Percentiles rank a stretch among this genome's conserved stretches.
phyloP scores from a whole-genome alignment of 2,329 filamentous ascomycete genomes.

The Metarhizium album region DNA sequence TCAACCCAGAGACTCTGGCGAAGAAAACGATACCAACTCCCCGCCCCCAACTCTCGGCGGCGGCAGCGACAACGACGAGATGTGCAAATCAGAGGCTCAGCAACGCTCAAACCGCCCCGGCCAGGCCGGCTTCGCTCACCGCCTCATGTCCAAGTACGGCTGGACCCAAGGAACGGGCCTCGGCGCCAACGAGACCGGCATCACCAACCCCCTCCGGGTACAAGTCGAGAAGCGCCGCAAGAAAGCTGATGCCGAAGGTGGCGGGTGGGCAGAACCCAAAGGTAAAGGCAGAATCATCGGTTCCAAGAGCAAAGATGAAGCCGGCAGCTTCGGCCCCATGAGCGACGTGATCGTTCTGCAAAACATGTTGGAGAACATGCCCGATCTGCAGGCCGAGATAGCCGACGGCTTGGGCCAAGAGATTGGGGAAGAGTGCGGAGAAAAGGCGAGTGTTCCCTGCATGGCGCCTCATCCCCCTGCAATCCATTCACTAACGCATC shows the following conservation, averaged over 20 bases:
- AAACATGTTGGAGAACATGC: conserved; percentile 79
- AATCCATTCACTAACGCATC: conserved; percentile 5
- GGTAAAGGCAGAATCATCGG: conserved; percentile 73
- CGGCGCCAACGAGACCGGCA: conserved; percentile 71
- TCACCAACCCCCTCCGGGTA: conserved; percentile 71
- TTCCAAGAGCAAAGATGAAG: conserved; percentile 45
- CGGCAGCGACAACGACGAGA: conserved; percentile 21
- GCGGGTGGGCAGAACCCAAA: conserved; percentile 61
- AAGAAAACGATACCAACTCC: conserved; percentile 30
- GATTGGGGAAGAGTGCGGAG: conserved; percentile 86
- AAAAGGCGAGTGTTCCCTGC: conserved; percentile 44
- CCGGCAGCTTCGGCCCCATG: conserved; percentile 56
- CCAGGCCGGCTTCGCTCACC: conserved; percentile 74
- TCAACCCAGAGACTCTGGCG: conserved; percentile 12
- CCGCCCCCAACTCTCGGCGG: conserved; percentile 39
- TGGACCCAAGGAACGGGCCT: conserved; percentile 84
- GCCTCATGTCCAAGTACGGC: conserved; percentile 87
- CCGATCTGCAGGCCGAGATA: conserved; percentile 66
- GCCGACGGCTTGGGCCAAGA: conserved; percentile 72
- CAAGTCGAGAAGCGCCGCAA: conserved; percentile 81
- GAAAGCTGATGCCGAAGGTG: conserved; percentile 65
- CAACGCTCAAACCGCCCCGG: conserved; percentile 58
- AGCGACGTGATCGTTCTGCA: conserved; percentile 72
- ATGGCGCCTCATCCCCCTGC: neutral
- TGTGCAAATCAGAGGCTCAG: conserved; percentile 24